Evolutionary conservation across 805 yeast genomes (phyloP), one percentile per base, ranked within the genome.

Genomic region (Candida khao-thaluensis): DNA sequence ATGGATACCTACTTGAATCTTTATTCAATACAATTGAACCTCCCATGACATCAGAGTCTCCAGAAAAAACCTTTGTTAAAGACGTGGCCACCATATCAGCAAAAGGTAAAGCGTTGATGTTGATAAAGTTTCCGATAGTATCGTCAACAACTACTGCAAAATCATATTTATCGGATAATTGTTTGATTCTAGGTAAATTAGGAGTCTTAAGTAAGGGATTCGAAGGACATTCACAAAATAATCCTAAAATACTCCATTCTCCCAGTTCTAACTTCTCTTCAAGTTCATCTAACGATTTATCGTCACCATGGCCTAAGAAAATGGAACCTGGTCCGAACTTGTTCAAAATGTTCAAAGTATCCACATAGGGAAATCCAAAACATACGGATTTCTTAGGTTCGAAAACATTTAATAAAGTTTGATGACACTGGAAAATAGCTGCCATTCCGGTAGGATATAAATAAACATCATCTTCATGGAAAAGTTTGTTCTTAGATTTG

Each of bases 321-420:
- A 81, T 81, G 27, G 84, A 85, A 25, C 97, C 97, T 3, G 90
- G 85, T 11, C 98, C 97, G 72, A 89, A 93, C 59, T 90, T 91
- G 53, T 76, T 74, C 52, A 93, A 70, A 42, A 93, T 81, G 50
- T 86, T 87, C 40, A 88, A 71, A 0, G 98, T 90, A 59, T 93
- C 98, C 20, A 87, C 93, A 60, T 91, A 93, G 5, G 98, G 96
- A 64, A 90, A 89, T 1, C 99, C 99, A 62, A 86, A 91, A 63
- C 96, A 88, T 2, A 89, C 95, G 1, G 95, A 81, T 57, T 86
- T 87, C 45, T 64, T 57, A 5, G 60, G 57, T 10, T 37, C 41
- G 3, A 53, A 37, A 7, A 53, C 47, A 23, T 65, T 51, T 38
- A 79, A 55, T 14, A 77, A 48, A 7, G 79, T 69, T 43, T 77